Evolutionary conservation across 176 grass and related monocot genomes (phyloP), one percentile per base, ranked within the genome.

Genomic region (Triticum dicoccoides): DNA sequence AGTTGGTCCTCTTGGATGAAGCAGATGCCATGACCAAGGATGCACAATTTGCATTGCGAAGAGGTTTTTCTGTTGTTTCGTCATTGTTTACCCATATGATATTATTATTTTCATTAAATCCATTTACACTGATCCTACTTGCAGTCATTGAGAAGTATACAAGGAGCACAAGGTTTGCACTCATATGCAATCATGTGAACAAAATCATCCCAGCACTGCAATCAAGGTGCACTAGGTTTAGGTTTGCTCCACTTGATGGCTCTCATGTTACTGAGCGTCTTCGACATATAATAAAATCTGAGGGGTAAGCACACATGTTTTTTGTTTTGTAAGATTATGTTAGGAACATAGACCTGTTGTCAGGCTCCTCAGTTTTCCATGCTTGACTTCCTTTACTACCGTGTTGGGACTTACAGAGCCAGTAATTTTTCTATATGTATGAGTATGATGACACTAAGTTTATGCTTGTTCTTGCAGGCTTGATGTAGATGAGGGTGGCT

Each of bases 1-100:
- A 99, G 83, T 86, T 99, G 88, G 87, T 99, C 52, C 91, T 99
- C 37, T 85, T 99, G 69, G 94, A 99, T 90, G 97, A 99, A 92
- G 97, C 92, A 69, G 97, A 96, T 62, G 97, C 97, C 33, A 99
- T 99, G 97, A 99, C 97, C 13, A 99, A 96, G 74, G 97, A 96
- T 93, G 97, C 97, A 64, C 97, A 99, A 38, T 99, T 99, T 94
- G 97, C 97, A 75, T 66, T 99, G 79, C 88, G 97, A 58, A 88
- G 97, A 99, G 97, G 97, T 99, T 79, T 87, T 68, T 59, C 38
- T 70, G 77, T 65, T 76, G 61, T 78, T 83, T 42, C 71, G 9
- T 63, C 34, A 17, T 82, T 80, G 87, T 59, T 64, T 8, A 23
- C 62, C 23, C 8, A 45, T 13, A 14, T 29, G 17, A 4, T 85